These are phyloP conservation scores for Brassica incana DNA, from an alignment of 345 rosid species.

Conservation along the genomic window DNA sequence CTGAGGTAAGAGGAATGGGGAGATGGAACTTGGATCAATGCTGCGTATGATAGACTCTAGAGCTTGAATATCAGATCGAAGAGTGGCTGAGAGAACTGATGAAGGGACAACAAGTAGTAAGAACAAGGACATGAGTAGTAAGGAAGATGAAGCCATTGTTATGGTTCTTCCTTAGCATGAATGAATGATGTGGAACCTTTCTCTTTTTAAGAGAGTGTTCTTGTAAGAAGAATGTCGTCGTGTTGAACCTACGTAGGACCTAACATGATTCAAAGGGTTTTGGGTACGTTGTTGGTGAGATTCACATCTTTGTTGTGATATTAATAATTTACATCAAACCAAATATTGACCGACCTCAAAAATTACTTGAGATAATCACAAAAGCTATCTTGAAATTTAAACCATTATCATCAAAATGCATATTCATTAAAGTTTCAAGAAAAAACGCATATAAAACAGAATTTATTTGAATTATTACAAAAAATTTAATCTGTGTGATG, in stretches of 20 bases:
- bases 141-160: conserved; percentile 35
- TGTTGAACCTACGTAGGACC: conserved; percentile 38
- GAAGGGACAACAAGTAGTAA: conserved; percentile 32
- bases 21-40: conserved; percentile 52
- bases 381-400: not conserved
- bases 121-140: conserved; percentile 19
- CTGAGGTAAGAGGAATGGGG: conserved; percentile 44
- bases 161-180: conserved; percentile 22
- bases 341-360: conserved; percentile 20
- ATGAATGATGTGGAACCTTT: not conserved
- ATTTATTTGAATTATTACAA: no score
- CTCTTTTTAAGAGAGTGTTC: conserved; percentile 29
- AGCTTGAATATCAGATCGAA: conserved; percentile 44
- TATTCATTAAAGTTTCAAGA: no score
- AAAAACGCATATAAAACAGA: no score
- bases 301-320: conserved; percentile 32
- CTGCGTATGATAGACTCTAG: conserved; percentile 42
- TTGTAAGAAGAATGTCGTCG: conserved; percentile 6
- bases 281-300: conserved; percentile 29
- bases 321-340: not conserved
- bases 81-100: conserved; percentile 39
- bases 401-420: not conserved
- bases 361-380: not conserved
- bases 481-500: no score
- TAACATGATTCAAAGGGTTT: conserved; percentile 24